These are phyloP conservation scores for Seminavis robusta DNA, from an alignment of 108 stramenopile genomes.

Conservation along the genomic window DNA sequence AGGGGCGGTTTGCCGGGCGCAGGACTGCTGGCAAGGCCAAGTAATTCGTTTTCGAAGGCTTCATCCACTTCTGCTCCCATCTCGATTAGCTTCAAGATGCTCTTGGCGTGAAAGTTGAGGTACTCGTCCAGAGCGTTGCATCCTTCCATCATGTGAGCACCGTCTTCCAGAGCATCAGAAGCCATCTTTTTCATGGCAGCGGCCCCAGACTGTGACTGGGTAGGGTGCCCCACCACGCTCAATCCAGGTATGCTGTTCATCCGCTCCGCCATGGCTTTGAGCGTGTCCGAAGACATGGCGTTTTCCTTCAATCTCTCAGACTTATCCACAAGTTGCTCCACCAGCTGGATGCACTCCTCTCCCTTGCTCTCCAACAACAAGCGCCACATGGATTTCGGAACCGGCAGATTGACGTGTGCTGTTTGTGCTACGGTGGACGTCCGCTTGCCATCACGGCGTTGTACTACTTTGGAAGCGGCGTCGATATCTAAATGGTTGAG, in stretches of 20 bases:
- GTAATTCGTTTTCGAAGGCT: conserved; percentile 30
- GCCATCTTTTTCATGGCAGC: conserved; percentile 20
- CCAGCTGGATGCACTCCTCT: conserved; percentile 36
- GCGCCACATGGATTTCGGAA: conserved; percentile 28
- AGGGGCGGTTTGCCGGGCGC: too few relatives aligned
- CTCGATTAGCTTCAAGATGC: conserved; percentile 26
- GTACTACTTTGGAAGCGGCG: conserved; percentile 62
- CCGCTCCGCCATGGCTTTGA: conserved; percentile 10
- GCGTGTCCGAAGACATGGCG: conserved; percentile 11
- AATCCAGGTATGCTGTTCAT: conserved; percentile 27
- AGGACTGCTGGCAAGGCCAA: conserved; percentile 24
- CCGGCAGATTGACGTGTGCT: conserved; percentile 12
- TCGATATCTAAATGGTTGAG: too few relatives aligned
- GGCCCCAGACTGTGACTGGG: too few relatives aligned
- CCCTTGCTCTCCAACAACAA: conserved; percentile 33
- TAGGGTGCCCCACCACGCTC: conserved; percentile 23
- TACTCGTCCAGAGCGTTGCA: conserved; percentile 25
- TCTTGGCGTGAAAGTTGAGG: conserved; percentile 23
- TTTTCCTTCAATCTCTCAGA: conserved; percentile 28
- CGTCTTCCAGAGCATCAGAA: conserved; percentile 21
- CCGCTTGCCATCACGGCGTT: conserved; percentile 34
- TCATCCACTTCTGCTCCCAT: conserved; percentile 30
- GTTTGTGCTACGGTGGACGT: background rate
- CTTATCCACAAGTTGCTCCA: conserved; percentile 26
- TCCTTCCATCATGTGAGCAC: conserved; percentile 6